These are phyloP conservation scores for Colletotrichum phormii DNA, from an alignment of 2,329 filamentous ascomycete species.

Conservation along the genomic window DNA sequence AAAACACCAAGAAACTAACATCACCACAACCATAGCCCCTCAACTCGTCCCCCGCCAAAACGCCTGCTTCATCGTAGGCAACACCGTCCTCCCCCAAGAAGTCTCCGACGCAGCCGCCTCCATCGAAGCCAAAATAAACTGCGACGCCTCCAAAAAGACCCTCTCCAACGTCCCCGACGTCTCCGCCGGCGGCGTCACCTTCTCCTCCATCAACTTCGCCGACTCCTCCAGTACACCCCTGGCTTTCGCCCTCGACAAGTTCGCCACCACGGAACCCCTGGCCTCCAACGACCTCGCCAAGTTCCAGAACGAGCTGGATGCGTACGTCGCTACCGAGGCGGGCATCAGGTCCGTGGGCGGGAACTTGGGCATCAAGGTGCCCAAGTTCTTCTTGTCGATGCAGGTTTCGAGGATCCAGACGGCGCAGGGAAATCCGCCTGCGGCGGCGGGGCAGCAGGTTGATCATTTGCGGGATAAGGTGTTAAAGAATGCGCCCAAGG, in stretches of 20 bases:
- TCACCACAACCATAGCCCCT: slow-evolving; percentile 13
- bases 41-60: slow-evolving; percentile 43
- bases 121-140: slow-evolving; percentile 60
- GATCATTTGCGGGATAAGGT: slow-evolving; percentile 70
- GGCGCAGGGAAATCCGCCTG: slow-evolving; percentile 66
- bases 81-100: slow-evolving; percentile 61
- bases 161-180: slow-evolving; percentile 68
- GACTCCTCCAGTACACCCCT: slow-evolving; percentile 59
- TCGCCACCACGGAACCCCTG: slow-evolving; percentile 63
- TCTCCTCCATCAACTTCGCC: slow-evolving; percentile 68
- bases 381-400: slow-evolving; percentile 72
- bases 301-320: slow-evolving; percentile 66
- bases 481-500: slow-evolving; percentile 63
- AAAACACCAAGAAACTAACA: background rate
- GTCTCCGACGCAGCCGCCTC: slow-evolving; percentile 54
- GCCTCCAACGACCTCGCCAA: slow-evolving; percentile 59
- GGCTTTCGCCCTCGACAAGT: slow-evolving; percentile 64
- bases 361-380: slow-evolving; percentile 67
- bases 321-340: slow-evolving; percentile 70
- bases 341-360: slow-evolving; percentile 66
- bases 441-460: slow-evolving; percentile 63
- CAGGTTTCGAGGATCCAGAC: slow-evolving; percentile 70
- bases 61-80: slow-evolving; percentile 68
- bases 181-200: slow-evolving; percentile 59
- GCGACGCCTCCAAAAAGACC: slow-evolving; percentile 59